A percentile compares a stretch with the other conserved stretches of the same genome.
These are phyloP conservation scores for Fagopyrum tataricum DNA, from an alignment of 148 eudicot species.

Conservation along the genomic window DNA sequence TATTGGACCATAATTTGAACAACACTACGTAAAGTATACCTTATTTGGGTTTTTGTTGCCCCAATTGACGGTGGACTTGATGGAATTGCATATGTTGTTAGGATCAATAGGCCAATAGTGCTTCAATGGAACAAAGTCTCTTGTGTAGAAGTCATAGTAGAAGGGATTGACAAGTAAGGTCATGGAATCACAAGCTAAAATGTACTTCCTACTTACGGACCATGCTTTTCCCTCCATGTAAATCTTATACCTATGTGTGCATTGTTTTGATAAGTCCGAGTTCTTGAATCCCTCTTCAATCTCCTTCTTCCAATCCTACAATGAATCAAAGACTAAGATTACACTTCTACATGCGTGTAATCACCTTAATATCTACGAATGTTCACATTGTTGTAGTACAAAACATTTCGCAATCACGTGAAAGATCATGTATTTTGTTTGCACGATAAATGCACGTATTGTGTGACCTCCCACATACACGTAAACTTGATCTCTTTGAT, in stretches of 20 bases:
- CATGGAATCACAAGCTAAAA: slow-evolving; percentile 58
- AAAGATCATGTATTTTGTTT: too few relatives aligned
- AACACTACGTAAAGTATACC: slow-evolving; percentile 19
- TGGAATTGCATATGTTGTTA: slow-evolving; percentile 31
- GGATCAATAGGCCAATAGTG: slow-evolving; percentile 59
- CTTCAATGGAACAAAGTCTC: slow-evolving; percentile 48
- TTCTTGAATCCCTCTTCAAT: slow-evolving; percentile 35
- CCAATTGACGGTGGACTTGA: slow-evolving; percentile 65
- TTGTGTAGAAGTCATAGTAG: slow-evolving; percentile 54
- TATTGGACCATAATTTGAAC: too few relatives aligned
- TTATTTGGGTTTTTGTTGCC: slow-evolving; percentile 40
- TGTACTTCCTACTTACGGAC: slow-evolving; percentile 70
- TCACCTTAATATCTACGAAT: background rate
- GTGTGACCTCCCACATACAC: too few relatives aligned
- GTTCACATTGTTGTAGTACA: too few relatives aligned
- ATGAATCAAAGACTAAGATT: background rate
- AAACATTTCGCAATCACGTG: too few relatives aligned
- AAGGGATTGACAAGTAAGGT: slow-evolving; percentile 33
- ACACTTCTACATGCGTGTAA: background rate
- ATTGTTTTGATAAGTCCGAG: slow-evolving; percentile 56
- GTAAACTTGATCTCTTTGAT: too few relatives aligned
- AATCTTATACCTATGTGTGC: slow-evolving; percentile 58
- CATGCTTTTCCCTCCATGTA: slow-evolving; percentile 60
- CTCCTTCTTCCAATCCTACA: slow-evolving; percentile 58
- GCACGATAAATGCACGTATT: too few relatives aligned